phyloP scores from a whole-genome alignment of 2,329 filamentous ascomycete species.

The Ophiostoma pallidulum region DNA sequence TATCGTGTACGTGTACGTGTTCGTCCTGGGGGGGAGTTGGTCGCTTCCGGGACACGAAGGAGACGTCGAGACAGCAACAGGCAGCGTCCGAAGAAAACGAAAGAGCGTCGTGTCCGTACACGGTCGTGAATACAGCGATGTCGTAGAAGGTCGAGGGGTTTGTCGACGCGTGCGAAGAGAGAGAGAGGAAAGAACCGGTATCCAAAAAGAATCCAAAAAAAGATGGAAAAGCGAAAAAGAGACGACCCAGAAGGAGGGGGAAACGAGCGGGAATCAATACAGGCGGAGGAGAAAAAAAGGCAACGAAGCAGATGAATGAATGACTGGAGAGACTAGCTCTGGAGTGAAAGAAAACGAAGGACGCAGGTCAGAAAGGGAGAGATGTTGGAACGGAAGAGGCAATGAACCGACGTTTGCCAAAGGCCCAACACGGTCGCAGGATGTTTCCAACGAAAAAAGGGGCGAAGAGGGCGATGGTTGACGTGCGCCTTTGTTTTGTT shows the following conservation, averaged over 20 bases:
- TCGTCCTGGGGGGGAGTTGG: too few relatives aligned
- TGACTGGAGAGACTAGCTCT: constrained; percentile 41
- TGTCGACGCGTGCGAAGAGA: not conserved
- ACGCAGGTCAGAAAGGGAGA: constrained; percentile 21
- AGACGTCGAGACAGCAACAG: not conserved
- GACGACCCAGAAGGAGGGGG: not conserved
- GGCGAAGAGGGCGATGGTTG: constrained; percentile 5
- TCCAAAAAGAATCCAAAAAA: not conserved
- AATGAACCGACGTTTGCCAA: not conserved
- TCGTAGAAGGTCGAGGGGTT: not conserved
- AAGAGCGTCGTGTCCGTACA: not conserved
- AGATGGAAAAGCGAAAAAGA: not conserved
- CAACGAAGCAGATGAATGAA: constrained; percentile 30
- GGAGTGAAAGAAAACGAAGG: constrained; percentile 22
- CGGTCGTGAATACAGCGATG: not conserved
- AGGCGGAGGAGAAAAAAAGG: constrained; percentile 5
- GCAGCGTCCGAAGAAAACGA: not conserved
- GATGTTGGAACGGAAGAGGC: constrained; percentile 11
- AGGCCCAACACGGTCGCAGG: constrained; percentile 6
- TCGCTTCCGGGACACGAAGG: not conserved
- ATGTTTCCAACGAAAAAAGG: not conserved
- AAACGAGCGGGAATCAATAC: not conserved
- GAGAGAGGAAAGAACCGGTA: not conserved
- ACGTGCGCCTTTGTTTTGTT: constrained; percentile 7
- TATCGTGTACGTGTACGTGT: too few relatives aligned